Base-by-base conservation (phyloP, 495 filamentous ascomycete genomes). In the Penicillium ucsense region DNA sequence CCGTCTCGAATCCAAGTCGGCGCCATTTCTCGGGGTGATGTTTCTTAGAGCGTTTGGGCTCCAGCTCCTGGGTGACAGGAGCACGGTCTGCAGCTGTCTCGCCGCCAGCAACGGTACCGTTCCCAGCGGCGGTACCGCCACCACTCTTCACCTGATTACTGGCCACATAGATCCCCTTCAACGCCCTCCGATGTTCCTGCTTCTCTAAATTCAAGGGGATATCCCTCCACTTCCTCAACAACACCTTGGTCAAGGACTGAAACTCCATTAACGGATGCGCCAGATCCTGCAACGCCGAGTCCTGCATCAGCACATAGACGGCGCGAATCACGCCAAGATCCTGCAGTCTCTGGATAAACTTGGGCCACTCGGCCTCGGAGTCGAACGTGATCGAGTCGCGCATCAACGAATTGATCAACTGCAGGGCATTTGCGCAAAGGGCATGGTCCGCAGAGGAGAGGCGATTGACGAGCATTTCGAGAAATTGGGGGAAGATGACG, bases 11-110 rank as follows among this genome's bases (percentile, higher is more conserved):
- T 3, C 92, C 92, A 34, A 98, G 64, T 37, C 91, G 74, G 47
- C 89, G 73, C 92, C 92, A 98, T 65, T 95, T 96, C 55, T 95
- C 88, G 0, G 94, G 85, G 54, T 90, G 85, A 44, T 91, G 86
- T 60, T 74, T 77, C 36, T 66, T 71, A 28, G 73, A 71, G 63
- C 77, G 78, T 50, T 20, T 20, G 20, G 20, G 2, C 20, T 20
- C 20, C 20, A 20, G 20, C 20, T 20, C 20, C 20, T 20, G 20
- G 20, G 20, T 20, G 20, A 20, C 20, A 20, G 20, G 20, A 20
- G 20, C 20, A 20, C 20, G 1, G 20, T 20, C 20, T 20, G 20
- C 20, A 20, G 20, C 20, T 20, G 20, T 20, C 20, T 20, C 20
- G 20, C 20, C 20, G 2, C 20, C 20, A 20, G 20, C 20, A 20